phyloP scores from a whole-genome alignment of 805 yeast species.

The Metschnikowia matae region DNA sequence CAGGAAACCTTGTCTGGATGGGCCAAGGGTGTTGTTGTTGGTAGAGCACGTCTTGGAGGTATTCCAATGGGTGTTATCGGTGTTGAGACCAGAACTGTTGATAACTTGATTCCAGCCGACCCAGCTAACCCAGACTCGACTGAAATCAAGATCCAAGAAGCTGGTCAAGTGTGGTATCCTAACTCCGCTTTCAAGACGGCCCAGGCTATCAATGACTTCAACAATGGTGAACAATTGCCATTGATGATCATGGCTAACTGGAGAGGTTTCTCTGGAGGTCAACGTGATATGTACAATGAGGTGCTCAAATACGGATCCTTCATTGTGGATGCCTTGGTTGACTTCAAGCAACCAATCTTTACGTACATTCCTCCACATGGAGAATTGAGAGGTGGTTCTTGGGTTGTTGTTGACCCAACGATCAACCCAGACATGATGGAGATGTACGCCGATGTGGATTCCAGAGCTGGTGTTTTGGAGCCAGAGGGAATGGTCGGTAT shows the following conservation, averaged over 20 bases:
- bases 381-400: slow-evolving; percentile 98
- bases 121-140: slow-evolving; percentile 97
- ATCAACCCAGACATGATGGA: slow-evolving; percentile 97
- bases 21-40: slow-evolving; percentile 98
- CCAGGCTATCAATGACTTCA: slow-evolving; percentile 96
- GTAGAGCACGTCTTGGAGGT: slow-evolving; percentile 98
- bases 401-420: slow-evolving; percentile 99
- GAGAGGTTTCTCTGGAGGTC: slow-evolving; percentile 99
- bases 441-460: slow-evolving; percentile 95
- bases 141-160: slow-evolving; percentile 83
- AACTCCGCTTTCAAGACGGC: slow-evolving; percentile 99
- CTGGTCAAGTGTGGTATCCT: slow-evolving; percentile 99
- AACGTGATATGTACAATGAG: slow-evolving; percentile 98
- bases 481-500: slow-evolving; percentile 99
- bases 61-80: slow-evolving; percentile 98
- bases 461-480: slow-evolving; percentile 97
- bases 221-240: slow-evolving; percentile 96
- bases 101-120: slow-evolving; percentile 92
- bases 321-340: slow-evolving; percentile 95
- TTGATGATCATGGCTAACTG: slow-evolving; percentile 97
- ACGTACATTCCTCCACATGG: slow-evolving; percentile 98
- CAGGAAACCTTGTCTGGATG: slow-evolving; percentile 96
- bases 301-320: slow-evolving; percentile 94
- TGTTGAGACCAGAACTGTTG: slow-evolving; percentile 88
- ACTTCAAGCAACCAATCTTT: slow-evolving; percentile 93